A percentile compares a stretch with the other conserved stretches of the same genome.
Conservation (phyloP, 2,329 filamentous ascomycete genomes). For the Fusarium pilosicola region DNA sequence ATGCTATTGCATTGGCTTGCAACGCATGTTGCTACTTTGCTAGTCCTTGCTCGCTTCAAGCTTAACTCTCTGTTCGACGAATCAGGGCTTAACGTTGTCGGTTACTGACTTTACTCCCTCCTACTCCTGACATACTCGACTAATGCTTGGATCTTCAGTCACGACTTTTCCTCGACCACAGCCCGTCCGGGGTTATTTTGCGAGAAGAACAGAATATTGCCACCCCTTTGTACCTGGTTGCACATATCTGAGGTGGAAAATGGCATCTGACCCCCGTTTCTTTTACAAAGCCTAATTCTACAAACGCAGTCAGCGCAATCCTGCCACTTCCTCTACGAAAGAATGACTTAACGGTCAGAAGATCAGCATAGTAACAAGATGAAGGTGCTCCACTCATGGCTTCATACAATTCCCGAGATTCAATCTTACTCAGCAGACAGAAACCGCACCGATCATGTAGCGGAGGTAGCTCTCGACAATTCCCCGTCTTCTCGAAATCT, state of each 20-base stretch:
- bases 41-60: slow-evolving; percentile 23
- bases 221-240: neutral
- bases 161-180: slow-evolving; percentile 5
- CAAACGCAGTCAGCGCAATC: slow-evolving; percentile 9
- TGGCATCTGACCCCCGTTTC: neutral
- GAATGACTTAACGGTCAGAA: neutral
- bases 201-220: neutral
- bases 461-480: neutral
- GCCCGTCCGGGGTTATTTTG: neutral
- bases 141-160: slow-evolving; percentile 12
- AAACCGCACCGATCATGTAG: slow-evolving; percentile 4
- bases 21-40: slow-evolving; percentile 11
- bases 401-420: slow-evolving; percentile 10
- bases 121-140: slow-evolving; percentile 2
- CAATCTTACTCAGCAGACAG: slow-evolving; percentile 21
- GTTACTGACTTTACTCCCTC: neutral
- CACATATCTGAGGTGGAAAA: neutral
- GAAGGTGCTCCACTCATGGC: slow-evolving; percentile 16
- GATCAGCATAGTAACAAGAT: slow-evolving; percentile 6
- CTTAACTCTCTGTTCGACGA: slow-evolving; percentile 6
- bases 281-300: slow-evolving; percentile 7
- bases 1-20: slow-evolving; percentile 24
- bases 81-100: slow-evolving; percentile 12
- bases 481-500: neutral
- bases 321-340: slow-evolving; percentile 2